These are phyloP conservation scores for Termitomyces sp. DNA, from an alignment of 768 basidiomycete genomes.

Conservation along the genomic window DNA sequence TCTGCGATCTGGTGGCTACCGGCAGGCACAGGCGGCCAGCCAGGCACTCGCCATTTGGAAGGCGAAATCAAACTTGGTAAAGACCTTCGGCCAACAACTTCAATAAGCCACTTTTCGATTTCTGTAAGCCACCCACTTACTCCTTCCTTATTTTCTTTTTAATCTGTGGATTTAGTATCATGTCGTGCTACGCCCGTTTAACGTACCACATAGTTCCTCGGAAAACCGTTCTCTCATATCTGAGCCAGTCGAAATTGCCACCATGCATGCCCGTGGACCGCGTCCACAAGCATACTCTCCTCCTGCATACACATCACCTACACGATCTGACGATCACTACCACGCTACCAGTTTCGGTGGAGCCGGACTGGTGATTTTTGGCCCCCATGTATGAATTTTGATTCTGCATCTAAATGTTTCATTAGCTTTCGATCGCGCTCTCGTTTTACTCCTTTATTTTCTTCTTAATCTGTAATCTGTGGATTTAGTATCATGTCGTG, in stretches of 20 bases:
- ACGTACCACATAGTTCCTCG: constrained; percentile 30
- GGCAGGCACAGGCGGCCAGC: constrained; percentile 19
- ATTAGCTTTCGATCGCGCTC: neutral
- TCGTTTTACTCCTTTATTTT: neutral
- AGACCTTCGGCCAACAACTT: constrained; percentile 43
- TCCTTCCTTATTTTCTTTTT: neutral
- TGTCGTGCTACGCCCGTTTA: constrained; percentile 40
- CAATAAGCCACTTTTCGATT: constrained; percentile 46
- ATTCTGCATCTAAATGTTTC: neutral
- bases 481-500: constrained; percentile 37
- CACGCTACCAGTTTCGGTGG: constrained; percentile 14
- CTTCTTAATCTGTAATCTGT: constrained; percentile 4
- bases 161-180: constrained; percentile 30
- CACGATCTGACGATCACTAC: constrained; percentile 25
- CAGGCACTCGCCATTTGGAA: constrained; percentile 36
- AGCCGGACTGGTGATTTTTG: neutral
- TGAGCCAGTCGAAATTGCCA: constrained; percentile 48
- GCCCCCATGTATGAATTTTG: neutral
- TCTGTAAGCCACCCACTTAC: constrained; percentile 28
- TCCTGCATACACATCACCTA: constrained; percentile 36
- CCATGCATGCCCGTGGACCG: constrained; percentile 44
- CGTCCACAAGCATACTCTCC: constrained; percentile 44
- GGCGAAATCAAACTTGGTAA: constrained; percentile 49
- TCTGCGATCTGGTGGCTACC: constrained; percentile 46
- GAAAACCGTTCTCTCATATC: constrained; percentile 33